Evolutionary conservation across 1,284 basidiomycete species (phyloP), one percentile per base, ranked within the genome.

Genomic region (Microbotryum silenes-acaulis): DNA sequence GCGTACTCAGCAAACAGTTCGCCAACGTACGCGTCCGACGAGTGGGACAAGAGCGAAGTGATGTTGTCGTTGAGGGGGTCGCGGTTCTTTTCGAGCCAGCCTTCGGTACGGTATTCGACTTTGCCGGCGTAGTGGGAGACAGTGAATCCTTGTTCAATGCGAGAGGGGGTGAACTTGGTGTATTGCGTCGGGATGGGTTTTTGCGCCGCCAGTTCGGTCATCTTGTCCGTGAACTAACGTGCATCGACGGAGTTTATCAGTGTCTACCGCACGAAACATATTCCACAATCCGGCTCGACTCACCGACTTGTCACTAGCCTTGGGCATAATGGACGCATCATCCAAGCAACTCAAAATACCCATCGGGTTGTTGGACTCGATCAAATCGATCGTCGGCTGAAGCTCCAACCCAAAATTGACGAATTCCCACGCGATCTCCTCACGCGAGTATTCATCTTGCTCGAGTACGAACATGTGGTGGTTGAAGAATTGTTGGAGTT

Each of bases 391-490:
- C 0, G 96, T 98, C 0, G 96, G 94, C 75, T 98, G 96, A 9
- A 98, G 80, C 75, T 98, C 94, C 53, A 97, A 81, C 20, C 94
- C 96, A 75, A 99, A 99, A 78, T 98, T 97, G 77, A 97, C 88
- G 74, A 96, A 97, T 74, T 96, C 88, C 96, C 96, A 99, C 65
- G 94, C 86, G 75, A 99, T 99, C 50, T 87, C 87, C 75, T 99
- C 96, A 29, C 96, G 84, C 16, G 91, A 83, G 77, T 99, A 98
- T 76, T 99, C 96, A 74, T 99, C 94, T 75, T 99, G 96, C 78
- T 99, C 96, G 47, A 98, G 83, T 16, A 97, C 92, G 76, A 99
- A 98, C 96, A 98, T 98, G 77, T 98, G 96, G 76, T 97, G 92
- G 74, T 98, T 99, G 83, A 97, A 97, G 78, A 93, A 96, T 74